Percentiles rank a stretch among this genome's conserved stretches.
These are phyloP conservation scores for Coix lacrymajobi DNA, from an alignment of 176 grass and related monocot species.

Conservation along the genomic window DNA sequence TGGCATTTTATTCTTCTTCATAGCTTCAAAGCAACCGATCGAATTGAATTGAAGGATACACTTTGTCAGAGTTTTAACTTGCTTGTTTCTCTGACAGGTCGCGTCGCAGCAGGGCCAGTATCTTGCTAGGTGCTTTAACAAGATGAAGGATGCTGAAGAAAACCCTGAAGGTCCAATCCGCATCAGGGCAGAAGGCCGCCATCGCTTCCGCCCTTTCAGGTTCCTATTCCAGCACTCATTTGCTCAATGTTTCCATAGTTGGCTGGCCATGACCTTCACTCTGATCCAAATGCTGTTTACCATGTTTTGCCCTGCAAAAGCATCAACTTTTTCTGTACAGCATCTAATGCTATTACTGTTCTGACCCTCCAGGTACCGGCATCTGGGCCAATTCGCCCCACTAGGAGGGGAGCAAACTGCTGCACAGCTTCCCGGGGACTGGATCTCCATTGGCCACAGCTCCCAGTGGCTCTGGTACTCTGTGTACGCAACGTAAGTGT, in stretches of 20 bases:
- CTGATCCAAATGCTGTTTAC: neutral
- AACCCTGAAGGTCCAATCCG: constrained; percentile 87
- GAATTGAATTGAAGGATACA: neutral
- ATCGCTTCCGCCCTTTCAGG: constrained; percentile 92
- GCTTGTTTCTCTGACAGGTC: constrained; percentile 46
- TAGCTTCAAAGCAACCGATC: neutral
- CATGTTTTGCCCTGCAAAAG: neutral
- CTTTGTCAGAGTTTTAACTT: neutral
- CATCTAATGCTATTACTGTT: constrained; percentile 30
- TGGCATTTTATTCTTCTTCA: constrained; percentile 18
- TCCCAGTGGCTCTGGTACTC: constrained; percentile 98
- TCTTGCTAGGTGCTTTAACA: constrained; percentile 86
- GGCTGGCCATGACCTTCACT: neutral
- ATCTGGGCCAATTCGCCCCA: constrained; percentile 94
- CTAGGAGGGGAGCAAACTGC: constrained; percentile 93
- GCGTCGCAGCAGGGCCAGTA: constrained; percentile 94
- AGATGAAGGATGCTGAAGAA: constrained; percentile 74
- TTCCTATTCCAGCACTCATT: neutral
- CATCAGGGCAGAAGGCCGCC: constrained; percentile 71
- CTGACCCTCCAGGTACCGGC: constrained; percentile 57
- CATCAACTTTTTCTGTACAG: neutral
- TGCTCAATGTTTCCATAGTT: neutral
- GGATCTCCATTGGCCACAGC: constrained; percentile 94
- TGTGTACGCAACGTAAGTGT: constrained; percentile 72
- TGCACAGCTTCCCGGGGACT: constrained; percentile 86